A percentile compares a stretch with the other conserved stretches of the same genome.
Conservation (phyloP, 352 stramenopile species). For the Globisporangium uncinulatum region DNA sequence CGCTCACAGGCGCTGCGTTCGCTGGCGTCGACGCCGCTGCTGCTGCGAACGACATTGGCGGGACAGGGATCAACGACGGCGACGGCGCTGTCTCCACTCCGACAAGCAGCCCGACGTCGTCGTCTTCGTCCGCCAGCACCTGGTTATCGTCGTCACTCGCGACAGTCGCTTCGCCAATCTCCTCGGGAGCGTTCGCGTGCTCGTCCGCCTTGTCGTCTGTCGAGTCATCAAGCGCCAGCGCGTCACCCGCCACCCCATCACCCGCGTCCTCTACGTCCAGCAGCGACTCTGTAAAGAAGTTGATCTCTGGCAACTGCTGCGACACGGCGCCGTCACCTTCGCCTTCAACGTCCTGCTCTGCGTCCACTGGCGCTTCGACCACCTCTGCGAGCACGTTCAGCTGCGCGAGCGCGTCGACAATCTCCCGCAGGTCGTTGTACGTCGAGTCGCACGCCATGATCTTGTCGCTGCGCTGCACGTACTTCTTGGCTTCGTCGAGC, state of each 20-base stretch:
- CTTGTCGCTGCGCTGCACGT: constrained; percentile 59
- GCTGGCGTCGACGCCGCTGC: constrained; percentile 21
- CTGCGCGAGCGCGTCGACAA: constrained; percentile 47
- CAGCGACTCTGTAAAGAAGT: constrained; percentile 82
- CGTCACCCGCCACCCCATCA: constrained; percentile 6
- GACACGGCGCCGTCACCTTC: background rate
- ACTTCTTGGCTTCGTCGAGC: constrained; percentile 71
- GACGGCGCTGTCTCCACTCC: constrained; percentile 10
- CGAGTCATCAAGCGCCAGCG: constrained; percentile 9
- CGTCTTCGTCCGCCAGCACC: constrained; percentile 2
- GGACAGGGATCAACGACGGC: constrained; percentile 20
- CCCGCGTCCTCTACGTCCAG: constrained; percentile 22
- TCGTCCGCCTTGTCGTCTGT: constrained; percentile 19
- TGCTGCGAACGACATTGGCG: constrained; percentile 48
- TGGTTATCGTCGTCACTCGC: constrained; percentile 11
- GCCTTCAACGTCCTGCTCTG: constrained; percentile 4
- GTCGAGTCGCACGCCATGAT: constrained; percentile 68
- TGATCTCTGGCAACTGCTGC: constrained; percentile 65
- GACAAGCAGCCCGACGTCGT: constrained; percentile 10
- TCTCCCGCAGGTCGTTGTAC: constrained; percentile 50
- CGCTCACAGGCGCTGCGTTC: constrained; percentile 13
- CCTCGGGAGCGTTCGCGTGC: constrained; percentile 12
- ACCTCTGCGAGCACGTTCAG: constrained; percentile 15
- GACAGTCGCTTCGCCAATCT: constrained; percentile 6
- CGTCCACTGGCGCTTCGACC: constrained; percentile 5